Evolutionary conservation across 164 flowering plant genomes (phyloP).

Genomic region (Nymphaea colorata): DNA sequence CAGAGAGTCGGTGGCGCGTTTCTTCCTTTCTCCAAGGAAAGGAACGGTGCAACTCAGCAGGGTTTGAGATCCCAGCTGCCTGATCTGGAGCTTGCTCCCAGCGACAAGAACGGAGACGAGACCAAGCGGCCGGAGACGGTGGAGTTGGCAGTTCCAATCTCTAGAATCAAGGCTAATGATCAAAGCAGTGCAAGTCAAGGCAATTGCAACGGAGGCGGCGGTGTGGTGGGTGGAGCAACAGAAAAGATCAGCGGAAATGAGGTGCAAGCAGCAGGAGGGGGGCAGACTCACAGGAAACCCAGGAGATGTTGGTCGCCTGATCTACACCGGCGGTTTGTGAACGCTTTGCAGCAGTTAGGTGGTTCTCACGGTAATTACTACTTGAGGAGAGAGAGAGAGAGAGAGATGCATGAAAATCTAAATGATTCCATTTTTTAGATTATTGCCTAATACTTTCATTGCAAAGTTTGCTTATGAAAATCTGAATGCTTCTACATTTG

Average conservation of each 20-base stretch:
- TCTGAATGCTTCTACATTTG: too few relatives aligned
- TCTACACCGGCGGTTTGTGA: conserved; percentile 85
- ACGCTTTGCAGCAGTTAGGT: conserved; percentile 94
- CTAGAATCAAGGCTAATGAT: background rate
- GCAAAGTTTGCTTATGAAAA: too few relatives aligned
- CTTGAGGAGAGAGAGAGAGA: too few relatives aligned
- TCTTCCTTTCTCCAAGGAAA: conserved; percentile 75
- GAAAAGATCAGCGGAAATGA: conserved; percentile 12
- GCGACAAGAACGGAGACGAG: conserved; percentile 21
- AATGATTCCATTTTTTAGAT: too few relatives aligned
- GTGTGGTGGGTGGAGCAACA: conserved; percentile 23
- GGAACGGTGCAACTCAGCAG: conserved; percentile 16
- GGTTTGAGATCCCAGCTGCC: conserved; percentile 25
- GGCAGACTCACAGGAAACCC: conserved; percentile 72
- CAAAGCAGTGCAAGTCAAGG: background rate
- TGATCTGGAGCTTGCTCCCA: conserved; percentile 58
- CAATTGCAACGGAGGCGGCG: conserved; percentile 2
- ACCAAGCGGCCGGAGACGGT: background rate
- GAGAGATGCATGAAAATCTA: too few relatives aligned
- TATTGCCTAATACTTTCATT: too few relatives aligned
- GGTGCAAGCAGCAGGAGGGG: background rate
- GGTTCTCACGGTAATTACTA: conserved; percentile 80
- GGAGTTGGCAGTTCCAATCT: background rate
- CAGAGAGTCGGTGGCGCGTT: conserved; percentile 78
- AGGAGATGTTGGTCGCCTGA: conserved; percentile 99